phyloP scores from a whole-genome alignment of 768 basidiomycete species.

The Lactifluus volemus region DNA sequence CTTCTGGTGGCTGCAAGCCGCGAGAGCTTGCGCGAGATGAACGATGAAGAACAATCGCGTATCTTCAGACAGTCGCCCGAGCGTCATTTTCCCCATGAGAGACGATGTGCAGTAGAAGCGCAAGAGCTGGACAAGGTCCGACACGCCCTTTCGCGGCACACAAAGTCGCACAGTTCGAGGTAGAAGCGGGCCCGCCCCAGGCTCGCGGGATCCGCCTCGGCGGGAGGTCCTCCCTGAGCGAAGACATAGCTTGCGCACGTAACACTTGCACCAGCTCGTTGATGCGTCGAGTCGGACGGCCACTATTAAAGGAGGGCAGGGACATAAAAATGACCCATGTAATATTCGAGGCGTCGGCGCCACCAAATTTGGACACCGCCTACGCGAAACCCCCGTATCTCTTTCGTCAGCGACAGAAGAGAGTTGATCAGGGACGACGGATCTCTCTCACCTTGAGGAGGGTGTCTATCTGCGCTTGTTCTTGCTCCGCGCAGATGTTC shows the following conservation, averaged over 20 bases:
- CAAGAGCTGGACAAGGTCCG: conserved; percentile 39
- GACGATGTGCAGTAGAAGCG: conserved; percentile 39
- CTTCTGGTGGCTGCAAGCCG: conserved; percentile 30
- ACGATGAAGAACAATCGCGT: conserved; percentile 28
- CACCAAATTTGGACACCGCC: conserved; percentile 41
- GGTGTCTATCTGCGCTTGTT: conserved; percentile 39
- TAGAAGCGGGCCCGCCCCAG: conserved; percentile 32
- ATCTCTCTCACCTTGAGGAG: conserved; percentile 38
- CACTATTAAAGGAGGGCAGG: conserved; percentile 35
- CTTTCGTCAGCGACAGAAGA: neutral
- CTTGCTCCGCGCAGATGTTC: conserved; percentile 37
- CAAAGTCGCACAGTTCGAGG: conserved; percentile 35
- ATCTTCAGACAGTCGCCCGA: conserved; percentile 35
- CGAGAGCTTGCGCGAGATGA: conserved; percentile 37
- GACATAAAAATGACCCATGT: conserved; percentile 44
- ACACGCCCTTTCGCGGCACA: conserved; percentile 35
- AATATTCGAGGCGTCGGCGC: conserved; percentile 38
- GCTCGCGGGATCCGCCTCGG: conserved; percentile 24
- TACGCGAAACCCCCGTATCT: conserved; percentile 21
- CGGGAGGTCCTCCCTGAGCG: conserved; percentile 28
- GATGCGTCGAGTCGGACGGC: conserved; percentile 29
- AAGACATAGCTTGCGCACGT: conserved; percentile 29
- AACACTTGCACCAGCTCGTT: conserved; percentile 34
- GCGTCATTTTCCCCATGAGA: conserved; percentile 36
- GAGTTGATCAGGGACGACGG: too few species aligned